Base-by-base conservation (phyloP, 139 green algal species). In the Chlorella sorokiniana region DNA sequence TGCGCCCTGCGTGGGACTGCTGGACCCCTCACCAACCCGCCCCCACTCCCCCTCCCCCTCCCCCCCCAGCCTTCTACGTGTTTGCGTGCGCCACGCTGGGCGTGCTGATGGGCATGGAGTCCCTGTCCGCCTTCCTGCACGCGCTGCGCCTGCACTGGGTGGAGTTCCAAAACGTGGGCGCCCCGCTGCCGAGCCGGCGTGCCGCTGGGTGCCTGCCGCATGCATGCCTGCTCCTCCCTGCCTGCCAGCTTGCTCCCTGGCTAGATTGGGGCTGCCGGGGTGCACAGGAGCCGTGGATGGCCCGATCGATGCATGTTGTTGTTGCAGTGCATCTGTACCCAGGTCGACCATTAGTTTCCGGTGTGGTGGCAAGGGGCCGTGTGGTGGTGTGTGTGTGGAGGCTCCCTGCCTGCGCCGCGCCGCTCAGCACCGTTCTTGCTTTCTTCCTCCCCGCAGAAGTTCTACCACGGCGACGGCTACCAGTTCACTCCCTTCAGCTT, bases 51-150 rank as follows among this genome's bases (percentile, higher is more conserved):
- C 67, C 31, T 44, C 31, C 31, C 44, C 69, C 44, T 23, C 22
- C 4, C 44, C 29, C 41, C 42, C 18, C 90, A 88, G 93, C 90
- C 27, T 98, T 98, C 86, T 96, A 94, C 63, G 91, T 99, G 25
- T 99, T 96, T 82, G 84, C 90, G 22, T 88, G 87, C 18, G 95
- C 94, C 33, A 99, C 97, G 1, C 78, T 99, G 78, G 96, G 93
- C 41, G 97, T 99, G 86, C 90, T 99, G 61, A 98, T 99, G 93
- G 87, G 97, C 6, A 99, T 99, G 97, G 97, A 99, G 90, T 93
- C 89, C 22, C 91, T 99, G 38, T 96, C 89, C 16, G 97, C 97
- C 44, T 99, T 99, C 89, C 91, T 99, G 65, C 97, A 99, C 81
- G 97, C 97, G 2, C 90, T 99, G 76, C 92, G 97, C 41, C 92